Conservation (phyloP, 139 green algal genomes). For the Chlorella ohadii region DNA sequence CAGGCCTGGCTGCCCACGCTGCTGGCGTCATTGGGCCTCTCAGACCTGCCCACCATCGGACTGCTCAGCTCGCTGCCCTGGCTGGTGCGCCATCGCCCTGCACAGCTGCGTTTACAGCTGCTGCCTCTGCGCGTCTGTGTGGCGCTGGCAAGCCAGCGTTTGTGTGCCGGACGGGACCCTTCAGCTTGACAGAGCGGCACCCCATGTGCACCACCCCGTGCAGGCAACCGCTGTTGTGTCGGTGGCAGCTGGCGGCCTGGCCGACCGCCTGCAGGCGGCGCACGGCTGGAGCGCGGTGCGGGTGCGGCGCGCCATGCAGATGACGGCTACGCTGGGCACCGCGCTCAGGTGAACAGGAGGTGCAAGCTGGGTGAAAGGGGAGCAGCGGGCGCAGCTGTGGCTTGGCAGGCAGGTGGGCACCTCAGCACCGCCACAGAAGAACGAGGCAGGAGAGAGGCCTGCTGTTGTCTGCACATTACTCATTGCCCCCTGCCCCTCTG, state of each 20-base stretch:
- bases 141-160: too few relatives aligned
- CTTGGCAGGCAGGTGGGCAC: too few relatives aligned
- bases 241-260: constrained; percentile 31
- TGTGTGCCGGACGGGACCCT: too few relatives aligned
- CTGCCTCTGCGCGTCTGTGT: too few relatives aligned
- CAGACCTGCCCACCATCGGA: constrained; percentile 44
- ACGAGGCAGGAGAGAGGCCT: neutral
- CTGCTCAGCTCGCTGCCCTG: constrained; percentile 66
- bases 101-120: neutral
- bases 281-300: constrained; percentile 29
- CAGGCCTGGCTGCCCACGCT: constrained; percentile 69
- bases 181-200: too few relatives aligned
- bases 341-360: constrained; percentile 8
- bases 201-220: neutral
- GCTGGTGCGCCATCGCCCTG: constrained; percentile 51
- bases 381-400: too few relatives aligned
- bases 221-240: constrained; percentile 36
- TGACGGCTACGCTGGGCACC: constrained; percentile 54
- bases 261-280: constrained; percentile 42
- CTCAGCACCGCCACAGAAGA: too few relatives aligned
- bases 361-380: neutral
- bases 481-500: neutral
- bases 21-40: constrained; percentile 54
- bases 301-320: constrained; percentile 63
- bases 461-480: too few relatives aligned